These are phyloP conservation scores for Filobasidium wieringae DNA, from an alignment of 768 basidiomycete genomes.

Conservation along the genomic window DNA sequence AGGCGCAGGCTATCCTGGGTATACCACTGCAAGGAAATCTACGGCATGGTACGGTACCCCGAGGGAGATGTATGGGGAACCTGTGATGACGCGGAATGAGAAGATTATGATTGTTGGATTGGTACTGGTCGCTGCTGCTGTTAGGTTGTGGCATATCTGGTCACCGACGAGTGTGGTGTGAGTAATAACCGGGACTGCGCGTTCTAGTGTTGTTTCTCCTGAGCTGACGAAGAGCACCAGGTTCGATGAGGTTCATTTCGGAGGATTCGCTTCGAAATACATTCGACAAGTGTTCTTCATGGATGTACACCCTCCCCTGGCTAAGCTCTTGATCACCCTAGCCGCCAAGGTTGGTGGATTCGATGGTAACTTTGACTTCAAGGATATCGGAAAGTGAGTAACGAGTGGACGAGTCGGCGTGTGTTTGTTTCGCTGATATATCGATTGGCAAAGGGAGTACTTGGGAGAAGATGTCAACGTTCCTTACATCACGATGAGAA, in stretches of 20 bases:
- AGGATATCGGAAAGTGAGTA: slow-evolving; percentile 84
- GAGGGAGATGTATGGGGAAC: background rate
- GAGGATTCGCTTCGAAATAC: slow-evolving; percentile 89
- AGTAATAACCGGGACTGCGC: slow-evolving; percentile 38
- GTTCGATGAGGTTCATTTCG: slow-evolving; percentile 98
- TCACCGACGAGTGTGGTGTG: slow-evolving; percentile 86
- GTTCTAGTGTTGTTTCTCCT: background rate
- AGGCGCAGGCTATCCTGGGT: background rate
- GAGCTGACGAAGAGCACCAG: slow-evolving; percentile 41
- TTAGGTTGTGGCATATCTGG: slow-evolving; percentile 75
- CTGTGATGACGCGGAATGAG: slow-evolving; percentile 40
- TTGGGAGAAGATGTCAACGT: slow-evolving; percentile 48
- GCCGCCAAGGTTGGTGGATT: slow-evolving; percentile 78
- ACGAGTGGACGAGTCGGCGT: background rate
- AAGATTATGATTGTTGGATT: slow-evolving; percentile 61
- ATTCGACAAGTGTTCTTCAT: slow-evolving; percentile 62
- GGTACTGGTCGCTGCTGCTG: slow-evolving; percentile 57
- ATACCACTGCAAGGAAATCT: background rate
- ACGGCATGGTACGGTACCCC: background rate
- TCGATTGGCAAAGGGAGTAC: slow-evolving; percentile 50
- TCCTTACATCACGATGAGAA: slow-evolving; percentile 93
- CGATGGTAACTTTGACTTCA: slow-evolving; percentile 89
- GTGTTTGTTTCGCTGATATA: background rate
- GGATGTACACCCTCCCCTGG: slow-evolving; percentile 95
- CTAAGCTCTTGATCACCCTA: slow-evolving; percentile 87